Base-by-base conservation (phyloP, 2,329 filamentous ascomycete genomes). In the Penicillium nordicum region DNA sequence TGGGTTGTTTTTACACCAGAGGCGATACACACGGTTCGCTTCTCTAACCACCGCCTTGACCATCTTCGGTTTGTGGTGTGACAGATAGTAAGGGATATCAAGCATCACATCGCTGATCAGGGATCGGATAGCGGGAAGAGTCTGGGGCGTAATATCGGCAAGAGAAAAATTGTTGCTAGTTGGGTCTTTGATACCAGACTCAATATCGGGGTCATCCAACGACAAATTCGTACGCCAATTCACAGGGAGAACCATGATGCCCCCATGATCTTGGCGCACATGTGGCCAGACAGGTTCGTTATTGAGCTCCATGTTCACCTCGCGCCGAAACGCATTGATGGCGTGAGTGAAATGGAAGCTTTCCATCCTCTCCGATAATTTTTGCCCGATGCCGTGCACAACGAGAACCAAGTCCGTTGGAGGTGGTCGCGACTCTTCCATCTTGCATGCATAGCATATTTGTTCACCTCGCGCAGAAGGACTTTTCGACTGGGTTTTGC, bases 31-130 rank as follows among this genome's bases (percentile, higher is more conserved):
- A 5, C 93, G 85, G 68, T 99, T 99, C 8, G 94, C 93, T 76
- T 99, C 94, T 57, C 83, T 83, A 40, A 96, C 87, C 46, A 97
- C 86, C 1, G 94, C 92, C 42, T 87, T 83, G 49, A 96, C 89
- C 92, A 99, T 97, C 73, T 92, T 96, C 4, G 88, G 84, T 68
- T 97, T 96, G 75, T 97, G 93, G 57, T 95, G 89, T 0, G 93
- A 97, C 76, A 99, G 87, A 76, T 97, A 99, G 71, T 96, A 97
- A 0, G 94, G 94, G 48, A 99, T 93, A 71, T 99, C 94, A 48
- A 97, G 88, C 91, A 99, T 97, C 65, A 99, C 91, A 72, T 99
- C 94, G 41, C 90, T 95, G 59, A 99, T 95, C 70, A 99, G 86
- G 68, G 89, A 90, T 44, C 94, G 87, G n/a, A 99, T 88, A 0